These are phyloP conservation scores for Cornus suecica DNA, from an alignment of 148 eudicot genomes.

Conservation along the genomic window DNA sequence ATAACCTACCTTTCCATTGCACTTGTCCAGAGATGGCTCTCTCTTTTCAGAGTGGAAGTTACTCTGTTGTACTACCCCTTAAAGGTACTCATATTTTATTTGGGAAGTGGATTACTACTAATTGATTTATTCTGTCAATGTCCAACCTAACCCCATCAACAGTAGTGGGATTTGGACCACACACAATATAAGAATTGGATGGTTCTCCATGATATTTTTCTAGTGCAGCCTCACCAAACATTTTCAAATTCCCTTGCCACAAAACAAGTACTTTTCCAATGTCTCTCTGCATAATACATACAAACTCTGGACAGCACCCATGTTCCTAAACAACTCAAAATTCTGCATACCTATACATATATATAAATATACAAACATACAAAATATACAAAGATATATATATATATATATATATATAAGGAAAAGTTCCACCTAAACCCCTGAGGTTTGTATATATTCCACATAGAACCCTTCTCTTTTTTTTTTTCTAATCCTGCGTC, in stretches of 20 bases:
- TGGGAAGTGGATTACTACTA: background rate
- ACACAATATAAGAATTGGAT: slow-evolving; percentile 1
- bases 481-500: too few relatives aligned
- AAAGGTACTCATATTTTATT: background rate
- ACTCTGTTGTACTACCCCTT: slow-evolving; percentile 3
- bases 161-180: slow-evolving; percentile 8
- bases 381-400: too few relatives aligned
- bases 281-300: background rate
- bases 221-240: slow-evolving; percentile 5
- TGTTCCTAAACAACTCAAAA: background rate
- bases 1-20: background rate
- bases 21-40: background rate
- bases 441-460: too few relatives aligned
- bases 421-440: too few relatives aligned
- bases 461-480: too few relatives aligned
- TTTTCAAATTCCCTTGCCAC: background rate
- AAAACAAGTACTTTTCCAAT: background rate
- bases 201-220: background rate
- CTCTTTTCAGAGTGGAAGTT: slow-evolving; percentile 1
- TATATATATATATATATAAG: too few relatives aligned
- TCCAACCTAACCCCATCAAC: background rate
- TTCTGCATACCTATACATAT: too few relatives aligned
- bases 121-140: slow-evolving; percentile 7
- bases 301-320: background rate
- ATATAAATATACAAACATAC: too few relatives aligned